A percentile compares a stretch with the other conserved stretches of the same genome.
These are phyloP conservation scores for Fusarium sp. DNA, from an alignment of 2,329 filamentous ascomycete species.

Conservation along the genomic window DNA sequence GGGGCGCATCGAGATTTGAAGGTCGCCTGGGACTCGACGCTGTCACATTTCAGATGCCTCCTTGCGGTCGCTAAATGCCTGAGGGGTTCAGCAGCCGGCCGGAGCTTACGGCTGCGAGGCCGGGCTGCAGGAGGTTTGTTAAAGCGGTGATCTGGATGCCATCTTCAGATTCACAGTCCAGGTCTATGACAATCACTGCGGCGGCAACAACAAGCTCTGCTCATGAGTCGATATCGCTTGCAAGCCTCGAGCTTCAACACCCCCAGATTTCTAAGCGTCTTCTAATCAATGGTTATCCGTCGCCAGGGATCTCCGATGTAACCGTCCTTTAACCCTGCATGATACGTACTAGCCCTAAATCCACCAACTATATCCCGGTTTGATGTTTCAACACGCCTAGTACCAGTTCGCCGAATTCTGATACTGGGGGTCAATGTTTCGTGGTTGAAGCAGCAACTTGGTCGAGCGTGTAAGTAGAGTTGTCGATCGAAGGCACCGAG, in stretches of 20 bases:
- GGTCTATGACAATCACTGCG: conserved; percentile 12
- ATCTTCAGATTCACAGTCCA: neutral
- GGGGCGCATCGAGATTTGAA: conserved; percentile 30
- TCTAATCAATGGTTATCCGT: conserved; percentile 31
- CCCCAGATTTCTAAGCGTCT: conserved; percentile 44
- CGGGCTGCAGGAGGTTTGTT: neutral
- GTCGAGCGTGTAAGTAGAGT: neutral
- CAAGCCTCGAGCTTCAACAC: conserved; percentile 18
- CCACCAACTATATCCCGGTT: conserved; percentile 26
- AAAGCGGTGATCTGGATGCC: neutral
- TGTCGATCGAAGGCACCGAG: neutral
- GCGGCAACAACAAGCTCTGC: neutral
- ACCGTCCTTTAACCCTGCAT: conserved; percentile 36
- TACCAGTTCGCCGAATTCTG: conserved; percentile 3
- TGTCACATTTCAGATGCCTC: conserved; percentile 40
- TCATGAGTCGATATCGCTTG: neutral
- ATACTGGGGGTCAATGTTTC: conserved; percentile 4
- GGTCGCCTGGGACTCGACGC: conserved; percentile 16
- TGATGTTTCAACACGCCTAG: conserved; percentile 29
- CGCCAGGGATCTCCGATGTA: conserved; percentile 35
- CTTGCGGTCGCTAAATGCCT: conserved; percentile 28
- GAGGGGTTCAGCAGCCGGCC: conserved; percentile 10
- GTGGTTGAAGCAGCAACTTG: conserved; percentile 16
- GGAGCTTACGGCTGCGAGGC: conserved; percentile 8
- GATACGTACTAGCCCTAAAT: conserved; percentile 29